Evolutionary conservation across 2,329 filamentous ascomycete genomes (phyloP).

Genomic region (Didymella arachidicola): DNA sequence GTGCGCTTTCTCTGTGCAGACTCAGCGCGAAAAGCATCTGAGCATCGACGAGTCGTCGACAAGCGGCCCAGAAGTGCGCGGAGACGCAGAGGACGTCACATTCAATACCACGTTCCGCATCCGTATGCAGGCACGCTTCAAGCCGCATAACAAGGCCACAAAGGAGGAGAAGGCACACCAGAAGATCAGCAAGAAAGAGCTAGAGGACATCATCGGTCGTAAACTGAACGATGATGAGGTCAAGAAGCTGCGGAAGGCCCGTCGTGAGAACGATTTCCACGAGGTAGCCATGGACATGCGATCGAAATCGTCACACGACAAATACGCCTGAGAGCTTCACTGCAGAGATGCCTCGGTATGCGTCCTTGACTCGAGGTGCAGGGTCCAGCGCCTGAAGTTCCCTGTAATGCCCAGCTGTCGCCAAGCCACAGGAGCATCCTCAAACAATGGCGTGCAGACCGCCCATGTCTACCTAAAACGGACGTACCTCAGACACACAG

Average conservation of each 20-base stretch:
- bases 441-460: conserved; percentile 16
- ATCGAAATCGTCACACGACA: conserved; percentile 79
- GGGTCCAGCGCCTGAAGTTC: conserved; percentile 5
- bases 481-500: conserved; percentile 9
- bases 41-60: conserved; percentile 59
- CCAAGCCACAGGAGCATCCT: conserved; percentile 13
- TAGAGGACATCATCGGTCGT: conserved; percentile 82
- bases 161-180: conserved; percentile 85
- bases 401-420: conserved; percentile 10
- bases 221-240: conserved; percentile 86
- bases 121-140: conserved; percentile 95
- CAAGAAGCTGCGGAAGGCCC: conserved; percentile 78
- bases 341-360: not conserved
- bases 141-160: conserved; percentile 78
- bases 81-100: conserved; percentile 72
- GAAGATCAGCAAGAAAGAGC: conserved; percentile 84
- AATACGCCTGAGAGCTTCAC: conserved; percentile 36
- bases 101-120: conserved; percentile 79
- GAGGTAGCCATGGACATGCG: conserved; percentile 86
- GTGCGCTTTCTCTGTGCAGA: conserved; percentile 78
- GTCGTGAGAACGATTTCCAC: conserved; percentile 87
- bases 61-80: conserved; percentile 69
- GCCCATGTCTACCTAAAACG: conserved; percentile 8
- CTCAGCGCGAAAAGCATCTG: conserved; percentile 74
- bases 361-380: not conserved